phyloP scores from a whole-genome alignment of 257 asterid genomes.

The Osmanthus fragrans region DNA sequence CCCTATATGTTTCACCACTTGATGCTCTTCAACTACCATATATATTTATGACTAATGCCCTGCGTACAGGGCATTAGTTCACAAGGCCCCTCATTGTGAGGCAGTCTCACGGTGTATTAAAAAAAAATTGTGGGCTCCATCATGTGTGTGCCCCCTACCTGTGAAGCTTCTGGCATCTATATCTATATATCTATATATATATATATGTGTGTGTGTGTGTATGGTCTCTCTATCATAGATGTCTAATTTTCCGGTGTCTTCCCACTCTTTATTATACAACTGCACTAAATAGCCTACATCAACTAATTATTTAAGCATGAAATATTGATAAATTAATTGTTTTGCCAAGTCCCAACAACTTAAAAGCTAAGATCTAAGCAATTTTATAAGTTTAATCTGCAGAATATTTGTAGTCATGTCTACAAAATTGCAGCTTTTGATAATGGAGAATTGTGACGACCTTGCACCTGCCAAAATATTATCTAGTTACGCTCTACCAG shows the following conservation, averaged over 20 bases:
- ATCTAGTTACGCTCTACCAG: conserved; percentile 8
- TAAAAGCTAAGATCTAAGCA: not conserved
- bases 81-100: too few relatives aligned
- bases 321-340: conserved; percentile 1
- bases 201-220: too few relatives aligned
- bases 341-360: conserved; percentile 30
- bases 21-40: not conserved
- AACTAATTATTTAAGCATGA: conserved; percentile 6
- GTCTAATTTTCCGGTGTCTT: too few relatives aligned
- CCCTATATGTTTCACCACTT: not conserved
- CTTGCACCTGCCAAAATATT: conserved; percentile 17
- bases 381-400: conserved; percentile 8
- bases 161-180: too few relatives aligned
- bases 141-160: too few relatives aligned
- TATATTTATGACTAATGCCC: too few relatives aligned
- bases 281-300: not conserved
- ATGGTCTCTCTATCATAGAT: too few relatives aligned
- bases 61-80: too few relatives aligned
- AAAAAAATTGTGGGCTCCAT: too few relatives aligned
- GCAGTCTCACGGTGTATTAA: too few relatives aligned
- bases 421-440: conserved; percentile 16
- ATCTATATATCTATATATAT: too few relatives aligned
- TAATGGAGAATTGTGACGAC: conserved; percentile 23
- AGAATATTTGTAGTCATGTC: conserved; percentile 33
- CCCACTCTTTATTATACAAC: not conserved